Evolutionary conservation across 2,329 filamentous ascomycete species (phyloP), one percentile per base, ranked within the genome.

Genomic region (Aspergillus quadrilineatus): DNA sequence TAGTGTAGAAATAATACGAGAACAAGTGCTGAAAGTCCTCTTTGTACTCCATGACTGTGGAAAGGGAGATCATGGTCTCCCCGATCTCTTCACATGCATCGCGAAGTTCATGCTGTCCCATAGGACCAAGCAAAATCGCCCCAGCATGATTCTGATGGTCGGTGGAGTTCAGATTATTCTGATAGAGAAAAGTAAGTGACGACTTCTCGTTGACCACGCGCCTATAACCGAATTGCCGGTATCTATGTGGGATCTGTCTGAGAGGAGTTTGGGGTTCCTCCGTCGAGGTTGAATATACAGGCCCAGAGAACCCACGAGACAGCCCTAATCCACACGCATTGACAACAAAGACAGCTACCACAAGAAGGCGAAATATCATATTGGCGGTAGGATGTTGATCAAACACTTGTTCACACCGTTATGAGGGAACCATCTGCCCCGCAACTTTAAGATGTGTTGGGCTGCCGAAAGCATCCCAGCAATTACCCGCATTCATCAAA

Each of bases 131-230:
- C 6, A 83, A 66, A 43, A 83, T 75, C 3, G 80, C 80, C 9
- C 80, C 77, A 15, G 80, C 69, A 62, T 83, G 81, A 59, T 82
- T 82, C 28, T 65, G 70, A 67, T 82, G 79, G 58, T 84, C 80
- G 0, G 79, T 78, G 6, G 69, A 73, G 63, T 84, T 84, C 26
- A 83, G 69, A 41, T 82, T 82, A 67, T 83, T 83, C 63, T 82
- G 80, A 57, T 79, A 83, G 7, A 82, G 64, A 6, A 82, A 69
- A 0, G 79, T 81, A 52, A 82, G 63, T 1, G 79, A 82, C 1
- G 75, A 78, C 26, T 73, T 62, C 9, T 70, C 60, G 56, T 78
- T 79, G 39, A 37, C 44, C 30, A 54, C 28, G 4, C 39, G 55
- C 4, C 46, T 10, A 37, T 59, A 46, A 4, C 10, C 17, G 2